These are phyloP conservation scores for Adansonia grandidieri DNA, from an alignment of 441 rosid genomes.

Conservation along the genomic window DNA sequence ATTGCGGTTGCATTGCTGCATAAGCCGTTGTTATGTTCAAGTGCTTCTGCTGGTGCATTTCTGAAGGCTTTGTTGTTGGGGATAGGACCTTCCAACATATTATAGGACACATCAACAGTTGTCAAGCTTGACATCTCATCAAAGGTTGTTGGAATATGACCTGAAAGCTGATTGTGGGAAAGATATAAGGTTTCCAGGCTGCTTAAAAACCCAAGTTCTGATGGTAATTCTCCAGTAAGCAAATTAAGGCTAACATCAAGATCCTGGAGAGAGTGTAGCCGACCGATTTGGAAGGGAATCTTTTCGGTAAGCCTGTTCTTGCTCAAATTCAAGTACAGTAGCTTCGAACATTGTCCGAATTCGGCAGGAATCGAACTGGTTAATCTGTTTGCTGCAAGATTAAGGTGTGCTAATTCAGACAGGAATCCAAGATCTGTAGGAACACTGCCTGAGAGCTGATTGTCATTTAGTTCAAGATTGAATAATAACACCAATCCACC, in stretches of 20 bases:
- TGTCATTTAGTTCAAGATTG: constrained; percentile 9
- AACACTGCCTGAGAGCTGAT: not conserved
- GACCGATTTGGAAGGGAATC: constrained; percentile 10
- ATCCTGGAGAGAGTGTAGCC: not conserved
- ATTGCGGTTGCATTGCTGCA: not conserved
- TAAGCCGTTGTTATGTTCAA: constrained; percentile 14
- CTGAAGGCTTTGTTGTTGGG: constrained; percentile 21
- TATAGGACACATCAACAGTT: constrained; percentile 20
- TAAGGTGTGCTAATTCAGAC: constrained; percentile 7
- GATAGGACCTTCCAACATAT: constrained; percentile 14
- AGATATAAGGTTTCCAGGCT: constrained; percentile 32
- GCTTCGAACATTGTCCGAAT: constrained; percentile 15
- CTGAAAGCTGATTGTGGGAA: constrained; percentile 34
- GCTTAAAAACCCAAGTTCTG: constrained; percentile 2
- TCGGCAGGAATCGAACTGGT: not conserved
- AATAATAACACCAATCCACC: constrained; percentile 14
- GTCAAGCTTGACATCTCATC: constrained; percentile 15
- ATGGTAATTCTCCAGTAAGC: constrained; percentile 13
- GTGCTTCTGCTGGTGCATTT: not conserved
- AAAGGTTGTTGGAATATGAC: constrained; percentile 17
- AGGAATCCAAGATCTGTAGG: constrained; percentile 13
- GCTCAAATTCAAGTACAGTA: constrained; percentile 22
- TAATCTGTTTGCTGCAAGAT: constrained; percentile 14
- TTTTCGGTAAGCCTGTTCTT: not conserved
- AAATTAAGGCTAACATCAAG: constrained; percentile 23